phyloP scores from a whole-genome alignment of 352 stramenopile genomes.

The Globisporangium nagaii region DNA sequence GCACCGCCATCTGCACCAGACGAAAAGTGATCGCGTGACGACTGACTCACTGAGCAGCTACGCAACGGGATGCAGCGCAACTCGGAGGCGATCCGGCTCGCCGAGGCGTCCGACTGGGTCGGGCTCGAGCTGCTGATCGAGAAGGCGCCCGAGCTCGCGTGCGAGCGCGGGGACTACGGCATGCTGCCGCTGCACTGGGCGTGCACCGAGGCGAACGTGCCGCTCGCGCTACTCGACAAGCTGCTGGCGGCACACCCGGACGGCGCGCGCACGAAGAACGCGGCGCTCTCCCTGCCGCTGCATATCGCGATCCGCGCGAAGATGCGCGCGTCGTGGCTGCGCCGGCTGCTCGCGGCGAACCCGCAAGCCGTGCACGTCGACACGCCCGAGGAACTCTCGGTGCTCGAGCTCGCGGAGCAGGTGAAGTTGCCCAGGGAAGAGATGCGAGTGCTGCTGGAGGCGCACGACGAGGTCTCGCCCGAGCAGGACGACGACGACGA shows the following conservation, averaged over 20 bases:
- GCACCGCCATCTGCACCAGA: no score
- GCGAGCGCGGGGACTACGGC: constrained; percentile 58
- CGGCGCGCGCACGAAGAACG: constrained; percentile 53
- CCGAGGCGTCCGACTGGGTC: constrained; percentile 75
- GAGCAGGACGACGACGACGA: constrained; percentile 15
- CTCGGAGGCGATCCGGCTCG: constrained; percentile 68
- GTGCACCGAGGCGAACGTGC: constrained; percentile 61
- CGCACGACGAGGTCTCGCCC: constrained; percentile 10
- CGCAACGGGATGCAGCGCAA: constrained; percentile 15
- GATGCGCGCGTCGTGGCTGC: constrained; percentile 39
- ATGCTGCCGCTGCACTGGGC: constrained; percentile 85
- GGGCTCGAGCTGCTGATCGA: constrained; percentile 60
- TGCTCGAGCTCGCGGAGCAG: constrained; percentile 49
- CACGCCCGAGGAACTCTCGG: constrained; percentile 39
- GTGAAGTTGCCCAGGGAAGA: constrained; percentile 31
- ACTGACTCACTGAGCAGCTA: neutral
- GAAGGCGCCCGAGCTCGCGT: constrained; percentile 34
- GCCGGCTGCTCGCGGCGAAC: constrained; percentile 46
- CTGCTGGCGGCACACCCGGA: constrained; percentile 61
- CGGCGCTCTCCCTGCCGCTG: constrained; percentile 56
- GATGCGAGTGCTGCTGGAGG: constrained; percentile 38
- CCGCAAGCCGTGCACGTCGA: constrained; percentile 38
- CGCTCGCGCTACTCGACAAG: constrained; percentile 49
- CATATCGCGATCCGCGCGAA: constrained; percentile 75
- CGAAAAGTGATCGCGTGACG: no score